Conservation (phyloP, 2,329 filamentous ascomycete species). For the Sporothrix euskadiensis region DNA sequence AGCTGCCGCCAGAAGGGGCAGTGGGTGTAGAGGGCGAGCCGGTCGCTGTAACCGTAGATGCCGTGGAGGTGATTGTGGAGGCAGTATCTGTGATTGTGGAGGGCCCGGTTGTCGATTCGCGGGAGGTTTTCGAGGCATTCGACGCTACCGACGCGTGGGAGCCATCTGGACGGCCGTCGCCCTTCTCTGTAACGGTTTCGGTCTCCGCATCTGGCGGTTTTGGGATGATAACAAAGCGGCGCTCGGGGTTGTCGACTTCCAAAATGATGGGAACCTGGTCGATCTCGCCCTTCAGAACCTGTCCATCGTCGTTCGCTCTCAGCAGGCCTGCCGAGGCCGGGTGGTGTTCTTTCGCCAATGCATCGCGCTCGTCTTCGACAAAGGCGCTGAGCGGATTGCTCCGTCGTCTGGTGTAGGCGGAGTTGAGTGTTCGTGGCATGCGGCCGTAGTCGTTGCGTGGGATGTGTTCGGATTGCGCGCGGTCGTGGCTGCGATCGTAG, state of each 20-base stretch:
- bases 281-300: conserved; percentile 61
- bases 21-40: conserved; percentile 16
- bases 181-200: conserved; percentile 23
- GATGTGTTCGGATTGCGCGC: conserved; percentile 24
- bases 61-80: conserved; percentile 9
- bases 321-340: conserved; percentile 40
- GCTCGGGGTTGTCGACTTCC: conserved; percentile 64
- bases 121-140: neutral
- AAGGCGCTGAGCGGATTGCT: conserved; percentile 61
- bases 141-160: neutral
- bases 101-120: neutral
- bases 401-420: conserved; percentile 17
- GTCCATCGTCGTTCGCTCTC: conserved; percentile 52
- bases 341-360: conserved; percentile 62
- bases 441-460: conserved; percentile 1
- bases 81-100: conserved; percentile 14
- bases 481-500: conserved; percentile 21
- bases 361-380: conserved; percentile 68
- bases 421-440: neutral
- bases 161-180: neutral
- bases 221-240: conserved; percentile 63
- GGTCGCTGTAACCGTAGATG: conserved; percentile 4
- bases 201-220: conserved; percentile 34
- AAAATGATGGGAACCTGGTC: conserved; percentile 69
- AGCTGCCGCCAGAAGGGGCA: neutral